phyloP scores from a whole-genome alignment of 1,284 basidiomycete species.

The Ceratobasidium sp. region DNA sequence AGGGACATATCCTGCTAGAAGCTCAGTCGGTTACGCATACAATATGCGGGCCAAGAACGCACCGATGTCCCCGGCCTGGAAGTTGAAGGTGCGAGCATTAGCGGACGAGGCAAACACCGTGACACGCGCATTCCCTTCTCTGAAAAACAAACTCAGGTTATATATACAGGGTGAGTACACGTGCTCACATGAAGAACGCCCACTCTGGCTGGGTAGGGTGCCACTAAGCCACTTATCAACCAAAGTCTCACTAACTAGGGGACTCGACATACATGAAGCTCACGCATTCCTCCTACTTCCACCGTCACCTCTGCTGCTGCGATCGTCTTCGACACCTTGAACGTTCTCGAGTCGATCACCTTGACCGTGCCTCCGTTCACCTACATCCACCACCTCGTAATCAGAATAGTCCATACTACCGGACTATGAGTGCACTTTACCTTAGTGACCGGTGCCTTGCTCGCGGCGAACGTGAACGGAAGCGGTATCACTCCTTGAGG shows the following conservation, averaged over 20 bases:
- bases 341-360: conserved; percentile 73
- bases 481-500: conserved; percentile 68
- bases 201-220: conserved; percentile 52
- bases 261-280: background rate
- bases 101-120: conserved; percentile 16
- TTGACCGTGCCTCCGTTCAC: conserved; percentile 70
- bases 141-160: conserved; percentile 52
- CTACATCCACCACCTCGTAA: background rate
- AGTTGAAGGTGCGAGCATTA: conserved; percentile 30
- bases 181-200: conserved; percentile 53
- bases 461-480: conserved; percentile 69
- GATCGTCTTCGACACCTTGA: conserved; percentile 65
- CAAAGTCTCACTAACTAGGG: background rate
- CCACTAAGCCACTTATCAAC: background rate
- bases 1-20: conserved; percentile 64
- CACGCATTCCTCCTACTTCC: background rate
- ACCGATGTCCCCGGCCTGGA: conserved; percentile 64
- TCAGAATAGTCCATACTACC: no score
- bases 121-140: conserved; percentile 67
- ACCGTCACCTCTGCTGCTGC: conserved; percentile 75
- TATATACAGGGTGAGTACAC: background rate
- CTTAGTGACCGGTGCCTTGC: conserved; percentile 64
- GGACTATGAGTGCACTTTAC: background rate
- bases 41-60: conserved; percentile 54
- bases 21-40: conserved; percentile 57